Conservation (phyloP, 306 rosid species). For the Pterocarpus santalinus region DNA sequence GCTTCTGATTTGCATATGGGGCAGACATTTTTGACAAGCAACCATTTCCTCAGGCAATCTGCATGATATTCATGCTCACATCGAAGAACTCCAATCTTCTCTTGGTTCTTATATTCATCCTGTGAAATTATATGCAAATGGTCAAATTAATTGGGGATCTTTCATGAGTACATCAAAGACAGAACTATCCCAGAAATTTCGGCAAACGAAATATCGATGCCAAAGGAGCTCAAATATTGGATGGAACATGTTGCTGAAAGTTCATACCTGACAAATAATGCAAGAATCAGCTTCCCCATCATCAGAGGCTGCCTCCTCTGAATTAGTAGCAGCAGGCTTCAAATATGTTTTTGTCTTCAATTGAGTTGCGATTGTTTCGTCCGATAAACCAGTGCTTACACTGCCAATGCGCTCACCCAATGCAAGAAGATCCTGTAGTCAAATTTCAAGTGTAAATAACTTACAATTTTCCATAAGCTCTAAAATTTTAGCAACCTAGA, state of each 20-base stretch:
- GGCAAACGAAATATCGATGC: neutral
- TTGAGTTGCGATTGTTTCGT: slow-evolving; percentile 64
- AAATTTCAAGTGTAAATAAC: slow-evolving; percentile 41
- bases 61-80: slow-evolving; percentile 96
- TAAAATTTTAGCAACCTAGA: slow-evolving; percentile 5
- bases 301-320: slow-evolving; percentile 64
- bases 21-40: slow-evolving; percentile 86
- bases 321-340: slow-evolving; percentile 46
- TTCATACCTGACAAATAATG: slow-evolving; percentile 89
- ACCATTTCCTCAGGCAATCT: slow-evolving; percentile 84
- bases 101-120: slow-evolving; percentile 81
- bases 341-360: slow-evolving; percentile 64
- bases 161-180: slow-evolving; percentile 7
- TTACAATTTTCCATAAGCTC: slow-evolving; percentile 1
- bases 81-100: slow-evolving; percentile 74
- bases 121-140: slow-evolving; percentile 44
- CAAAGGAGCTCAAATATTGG: neutral
- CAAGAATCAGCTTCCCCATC: slow-evolving; percentile 76
- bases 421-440: slow-evolving; percentile 90
- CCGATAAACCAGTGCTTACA: slow-evolving; percentile 85
- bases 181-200: slow-evolving; percentile 1
- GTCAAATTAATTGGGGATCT: slow-evolving; percentile 14
- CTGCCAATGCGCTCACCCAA: slow-evolving; percentile 93
- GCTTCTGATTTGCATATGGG: slow-evolving; percentile 99
- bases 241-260: slow-evolving; percentile 22